Conservation (phyloP, 2,329 filamentous ascomycete genomes). For the Paraconiothyrium sp. region DNA sequence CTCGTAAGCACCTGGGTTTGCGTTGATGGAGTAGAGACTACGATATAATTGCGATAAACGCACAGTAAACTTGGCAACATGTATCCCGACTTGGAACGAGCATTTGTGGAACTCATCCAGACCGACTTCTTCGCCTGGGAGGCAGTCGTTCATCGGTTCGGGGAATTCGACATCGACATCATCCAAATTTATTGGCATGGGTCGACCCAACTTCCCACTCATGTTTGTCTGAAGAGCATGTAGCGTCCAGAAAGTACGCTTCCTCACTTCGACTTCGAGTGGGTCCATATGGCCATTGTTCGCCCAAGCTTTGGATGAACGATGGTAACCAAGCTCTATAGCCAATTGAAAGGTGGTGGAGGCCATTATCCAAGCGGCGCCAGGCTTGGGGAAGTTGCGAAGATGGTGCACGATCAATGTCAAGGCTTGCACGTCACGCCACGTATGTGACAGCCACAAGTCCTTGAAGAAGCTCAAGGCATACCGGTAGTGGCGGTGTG, state of each 20-base stretch:
- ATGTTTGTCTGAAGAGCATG: slow-evolving; percentile 73
- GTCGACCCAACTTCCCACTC: slow-evolving; percentile 78
- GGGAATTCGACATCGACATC: slow-evolving; percentile 85
- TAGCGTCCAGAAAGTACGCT: slow-evolving; percentile 80
- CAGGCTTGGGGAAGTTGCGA: slow-evolving; percentile 81
- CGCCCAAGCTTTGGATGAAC: slow-evolving; percentile 70
- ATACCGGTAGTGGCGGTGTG: slow-evolving; percentile 82
- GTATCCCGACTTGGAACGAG: slow-evolving; percentile 72
- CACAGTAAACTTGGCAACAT: slow-evolving; percentile 71
- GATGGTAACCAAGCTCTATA: slow-evolving; percentile 78
- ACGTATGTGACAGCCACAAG: slow-evolving; percentile 67
- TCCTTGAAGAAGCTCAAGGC: slow-evolving; percentile 74
- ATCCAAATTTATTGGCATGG: slow-evolving; percentile 76
- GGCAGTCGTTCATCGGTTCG: slow-evolving; percentile 74
- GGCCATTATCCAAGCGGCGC: slow-evolving; percentile 74
- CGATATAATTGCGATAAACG: slow-evolving; percentile 78
- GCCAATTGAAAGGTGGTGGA: slow-evolving; percentile 73
- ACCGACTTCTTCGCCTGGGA: slow-evolving; percentile 66
- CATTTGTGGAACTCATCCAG: slow-evolving; percentile 63
- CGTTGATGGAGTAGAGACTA: slow-evolving; percentile 76
- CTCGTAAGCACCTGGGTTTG: slow-evolving; percentile 70
- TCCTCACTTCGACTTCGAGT: slow-evolving; percentile 79
- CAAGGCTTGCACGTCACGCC: slow-evolving; percentile 77
- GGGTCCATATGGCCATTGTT: slow-evolving; percentile 55
- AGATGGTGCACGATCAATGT: slow-evolving; percentile 76